These are phyloP conservation scores for Annona cherimola DNA, from an alignment of 164 flowering plant genomes.

Conservation along the genomic window DNA sequence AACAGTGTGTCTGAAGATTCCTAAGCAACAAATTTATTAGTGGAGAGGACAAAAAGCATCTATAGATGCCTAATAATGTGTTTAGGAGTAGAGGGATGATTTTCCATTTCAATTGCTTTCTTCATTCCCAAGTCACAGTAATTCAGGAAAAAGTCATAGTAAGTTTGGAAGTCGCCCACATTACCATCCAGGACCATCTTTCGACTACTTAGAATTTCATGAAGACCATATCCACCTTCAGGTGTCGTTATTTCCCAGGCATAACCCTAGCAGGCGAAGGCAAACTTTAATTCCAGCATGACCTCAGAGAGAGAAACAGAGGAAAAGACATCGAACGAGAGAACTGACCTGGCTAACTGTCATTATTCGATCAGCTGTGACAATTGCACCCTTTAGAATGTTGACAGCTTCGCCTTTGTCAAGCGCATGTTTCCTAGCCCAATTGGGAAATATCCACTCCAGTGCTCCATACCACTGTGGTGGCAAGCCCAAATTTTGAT, in stretches of 20 bases:
- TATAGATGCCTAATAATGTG: too few relatives aligned
- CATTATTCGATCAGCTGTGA: constrained; percentile 78
- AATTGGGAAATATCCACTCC: constrained; percentile 90
- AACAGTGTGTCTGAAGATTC: neutral
- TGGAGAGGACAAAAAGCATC: neutral
- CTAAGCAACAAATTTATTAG: neutral
- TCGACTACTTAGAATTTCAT: constrained; percentile 66
- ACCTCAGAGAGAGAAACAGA: neutral
- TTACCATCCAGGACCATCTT: constrained; percentile 70
- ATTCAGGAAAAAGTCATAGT: neutral
- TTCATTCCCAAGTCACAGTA: neutral
- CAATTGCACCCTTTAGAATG: constrained; percentile 85
- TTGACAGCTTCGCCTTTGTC: constrained; percentile 99
- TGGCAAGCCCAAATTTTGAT: constrained; percentile 70
- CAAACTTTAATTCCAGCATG: neutral
- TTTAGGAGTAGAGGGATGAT: too few relatives aligned
- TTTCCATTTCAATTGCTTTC: neutral
- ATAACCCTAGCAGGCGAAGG: constrained; percentile 59
- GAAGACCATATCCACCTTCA: constrained; percentile 91
- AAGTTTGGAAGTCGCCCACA: neutral
- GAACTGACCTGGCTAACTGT: constrained; percentile 83
- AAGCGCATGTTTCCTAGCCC: constrained; percentile 98
- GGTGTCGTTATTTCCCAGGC: constrained; percentile 91
- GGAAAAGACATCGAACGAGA: neutral
- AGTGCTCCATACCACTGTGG: constrained; percentile 86